phyloP scores from a whole-genome alignment of 768 basidiomycete genomes.

The Leccinum olivaceopallidum region DNA sequence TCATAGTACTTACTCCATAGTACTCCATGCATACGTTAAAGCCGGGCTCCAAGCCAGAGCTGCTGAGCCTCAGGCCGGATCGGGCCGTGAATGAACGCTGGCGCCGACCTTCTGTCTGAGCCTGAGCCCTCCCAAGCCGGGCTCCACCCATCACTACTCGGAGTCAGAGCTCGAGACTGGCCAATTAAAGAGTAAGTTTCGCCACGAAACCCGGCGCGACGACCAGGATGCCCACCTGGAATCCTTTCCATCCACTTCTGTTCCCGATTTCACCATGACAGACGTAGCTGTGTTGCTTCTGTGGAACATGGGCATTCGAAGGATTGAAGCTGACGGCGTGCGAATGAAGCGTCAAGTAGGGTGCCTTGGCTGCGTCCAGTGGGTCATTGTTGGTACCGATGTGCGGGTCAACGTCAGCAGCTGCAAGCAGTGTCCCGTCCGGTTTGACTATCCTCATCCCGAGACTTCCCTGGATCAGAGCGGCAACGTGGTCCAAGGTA shows the following conservation, averaged over 20 bases:
- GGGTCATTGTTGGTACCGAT: background rate
- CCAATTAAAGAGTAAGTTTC: background rate
- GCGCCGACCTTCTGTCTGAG: no score
- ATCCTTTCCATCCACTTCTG: background rate
- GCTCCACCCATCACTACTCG: no score
- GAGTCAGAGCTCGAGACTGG: background rate
- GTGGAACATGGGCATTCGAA: background rate
- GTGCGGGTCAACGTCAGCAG: slow-evolving; percentile 1
- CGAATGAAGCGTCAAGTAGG: slow-evolving; percentile 18
- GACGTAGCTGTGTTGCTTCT: background rate
- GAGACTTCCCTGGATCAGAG: slow-evolving; percentile 10
- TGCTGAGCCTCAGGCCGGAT: no score
- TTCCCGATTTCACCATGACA: slow-evolving; percentile 5
- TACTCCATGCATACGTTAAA: no score
- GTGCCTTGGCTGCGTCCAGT: slow-evolving; percentile 8
- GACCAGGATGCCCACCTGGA: background rate
- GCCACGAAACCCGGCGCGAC: no score
- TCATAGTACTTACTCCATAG: no score
- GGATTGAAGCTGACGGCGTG: slow-evolving; percentile 1
- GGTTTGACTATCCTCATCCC: slow-evolving; percentile 15
- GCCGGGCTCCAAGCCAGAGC: no score
- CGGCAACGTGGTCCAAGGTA: background rate
- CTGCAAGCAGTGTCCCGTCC: slow-evolving; percentile 12
- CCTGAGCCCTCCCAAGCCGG: no score
- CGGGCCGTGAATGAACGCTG: no score